Percentiles rank a stretch among this genome's conserved stretches.
phyloP scores from a whole-genome alignment of 106 monocot species.

The Acanthochlamys bracteata region DNA sequence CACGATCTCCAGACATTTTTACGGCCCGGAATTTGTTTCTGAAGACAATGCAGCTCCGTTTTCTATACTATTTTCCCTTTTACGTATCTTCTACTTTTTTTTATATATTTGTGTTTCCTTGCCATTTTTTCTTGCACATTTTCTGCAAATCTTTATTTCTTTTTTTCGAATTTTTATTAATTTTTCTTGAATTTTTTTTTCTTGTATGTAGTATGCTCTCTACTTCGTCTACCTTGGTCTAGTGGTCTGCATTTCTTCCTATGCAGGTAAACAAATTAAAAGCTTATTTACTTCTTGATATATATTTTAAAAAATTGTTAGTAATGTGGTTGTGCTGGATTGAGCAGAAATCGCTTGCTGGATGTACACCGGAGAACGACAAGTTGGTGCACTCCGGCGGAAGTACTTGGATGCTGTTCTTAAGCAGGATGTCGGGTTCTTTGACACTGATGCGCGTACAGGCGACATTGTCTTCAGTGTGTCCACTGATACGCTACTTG shows the following conservation, averaged over 20 bases:
- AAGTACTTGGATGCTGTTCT: slow-evolving; percentile 84
- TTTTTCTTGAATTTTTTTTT: slow-evolving; percentile 6
- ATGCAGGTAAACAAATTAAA: slow-evolving; percentile 57
- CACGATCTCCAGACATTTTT: neutral
- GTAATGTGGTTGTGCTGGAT: neutral
- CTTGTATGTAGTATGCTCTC: slow-evolving; percentile 59
- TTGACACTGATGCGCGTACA: slow-evolving; percentile 93
- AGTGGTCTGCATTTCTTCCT: slow-evolving; percentile 87
- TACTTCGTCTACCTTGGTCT: slow-evolving; percentile 96
- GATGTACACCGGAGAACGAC: slow-evolving; percentile 99
- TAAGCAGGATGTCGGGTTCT: slow-evolving; percentile 92
- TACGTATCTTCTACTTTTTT: no score
- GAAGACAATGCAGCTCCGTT: neutral
- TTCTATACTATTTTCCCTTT: neutral
- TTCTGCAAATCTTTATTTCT: neutral
- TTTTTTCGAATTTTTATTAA: neutral
- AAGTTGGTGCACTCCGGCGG: slow-evolving; percentile 69
- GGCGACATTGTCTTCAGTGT: slow-evolving; percentile 98
- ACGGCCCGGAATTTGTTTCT: neutral
- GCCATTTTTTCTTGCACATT: neutral
- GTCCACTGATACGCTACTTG: slow-evolving; percentile 91
- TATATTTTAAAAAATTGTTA: neutral
- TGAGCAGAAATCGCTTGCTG: slow-evolving; percentile 94
- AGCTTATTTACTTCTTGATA: neutral
- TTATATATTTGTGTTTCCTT: no score